phyloP scores from a whole-genome alignment of 306 rosid species.

The Benincasa hispida region DNA sequence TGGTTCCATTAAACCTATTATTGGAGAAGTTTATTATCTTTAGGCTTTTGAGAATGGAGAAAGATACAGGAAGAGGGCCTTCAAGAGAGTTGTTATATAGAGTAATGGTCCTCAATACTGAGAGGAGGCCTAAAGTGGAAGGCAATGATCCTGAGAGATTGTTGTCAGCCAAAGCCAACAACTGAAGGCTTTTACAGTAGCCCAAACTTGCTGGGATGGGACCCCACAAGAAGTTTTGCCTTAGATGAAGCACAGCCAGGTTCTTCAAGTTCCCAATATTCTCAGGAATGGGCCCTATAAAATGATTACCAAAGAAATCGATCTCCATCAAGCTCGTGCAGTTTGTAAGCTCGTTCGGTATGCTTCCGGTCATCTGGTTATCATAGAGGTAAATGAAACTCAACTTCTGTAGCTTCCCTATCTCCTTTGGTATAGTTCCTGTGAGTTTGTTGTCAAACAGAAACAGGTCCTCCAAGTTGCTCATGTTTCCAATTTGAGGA shows the following conservation, averaged over 20 bases:
- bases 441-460: slow-evolving; percentile 60
- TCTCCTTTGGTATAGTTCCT: slow-evolving; percentile 61
- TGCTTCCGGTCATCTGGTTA: slow-evolving; percentile 69
- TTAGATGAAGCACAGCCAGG: slow-evolving; percentile 67
- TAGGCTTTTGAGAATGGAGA: slow-evolving; percentile 55
- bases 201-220: slow-evolving; percentile 88
- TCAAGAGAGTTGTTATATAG: slow-evolving; percentile 90
- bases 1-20: slow-evolving; percentile 61
- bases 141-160: slow-evolving; percentile 75
- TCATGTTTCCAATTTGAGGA: slow-evolving; percentile 63
- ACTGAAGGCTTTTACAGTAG: slow-evolving; percentile 59
- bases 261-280: slow-evolving; percentile 67
- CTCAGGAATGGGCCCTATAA: slow-evolving; percentile 67
- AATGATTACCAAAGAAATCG: slow-evolving; percentile 85
- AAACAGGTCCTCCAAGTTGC: slow-evolving; percentile 40
- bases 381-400: slow-evolving; percentile 62
- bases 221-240: slow-evolving; percentile 84
- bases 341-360: slow-evolving; percentile 74
- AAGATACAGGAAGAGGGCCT: slow-evolving; percentile 74
- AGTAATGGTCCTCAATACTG: slow-evolving; percentile 56
- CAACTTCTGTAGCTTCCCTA: slow-evolving; percentile 60
- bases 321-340: slow-evolving; percentile 55
- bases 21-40: slow-evolving; percentile 78
- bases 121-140: slow-evolving; percentile 60
- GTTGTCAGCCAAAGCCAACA: slow-evolving; percentile 90